Evolutionary conservation across 1,139 yeast species (phyloP), one percentile per base, ranked within the genome.

Genomic region (Magnusiomyces tetraspermus): DNA sequence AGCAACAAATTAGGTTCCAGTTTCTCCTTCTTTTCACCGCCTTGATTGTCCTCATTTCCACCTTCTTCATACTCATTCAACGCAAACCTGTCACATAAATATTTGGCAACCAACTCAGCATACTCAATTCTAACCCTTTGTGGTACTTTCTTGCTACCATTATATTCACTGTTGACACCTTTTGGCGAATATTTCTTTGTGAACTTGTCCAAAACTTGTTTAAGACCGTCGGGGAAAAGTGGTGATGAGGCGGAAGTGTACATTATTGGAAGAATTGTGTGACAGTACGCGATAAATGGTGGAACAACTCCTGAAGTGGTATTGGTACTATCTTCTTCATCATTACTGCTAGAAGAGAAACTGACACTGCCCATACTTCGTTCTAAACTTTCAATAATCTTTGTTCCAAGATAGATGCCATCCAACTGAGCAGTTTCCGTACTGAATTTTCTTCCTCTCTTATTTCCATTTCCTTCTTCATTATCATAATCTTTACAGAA

Each of bases 1-100:
- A 41, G 5, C 30, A 24, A 23, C 45, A 41, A 41, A 41, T 41
- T 41, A 13, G 45, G 45, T 22, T 41, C 45, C 45, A 41, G 28
- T 30, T 41, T n/a, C 17, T 41, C 45, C 23, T 41, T 41, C 15
- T 21, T 3, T 11, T 21, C 15, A 21, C 23, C 4, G 13, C 4
- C 21, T 21, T 30, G 30, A 24, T 41, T 13, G 6, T 41, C 30
- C 15, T 22, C 17, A 13, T 41, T n/a, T 3, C 11, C 8, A 6
- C 11, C 15, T n/a, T 38, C 23, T 3, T 38, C 17, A 37, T 15
- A 15, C 19, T 38, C 42, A 6, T 3, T 6, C 22, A 38, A 38
- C 17, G 8, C 17, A 15, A 41, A 41, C 23, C 45, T 3, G 15
- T 23, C 26, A 15, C 28, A 13, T 3, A 41, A 23, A 22, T 41